phyloP scores from a whole-genome alignment of 441 rosid species.

The Hypseocharis bilobata region DNA sequence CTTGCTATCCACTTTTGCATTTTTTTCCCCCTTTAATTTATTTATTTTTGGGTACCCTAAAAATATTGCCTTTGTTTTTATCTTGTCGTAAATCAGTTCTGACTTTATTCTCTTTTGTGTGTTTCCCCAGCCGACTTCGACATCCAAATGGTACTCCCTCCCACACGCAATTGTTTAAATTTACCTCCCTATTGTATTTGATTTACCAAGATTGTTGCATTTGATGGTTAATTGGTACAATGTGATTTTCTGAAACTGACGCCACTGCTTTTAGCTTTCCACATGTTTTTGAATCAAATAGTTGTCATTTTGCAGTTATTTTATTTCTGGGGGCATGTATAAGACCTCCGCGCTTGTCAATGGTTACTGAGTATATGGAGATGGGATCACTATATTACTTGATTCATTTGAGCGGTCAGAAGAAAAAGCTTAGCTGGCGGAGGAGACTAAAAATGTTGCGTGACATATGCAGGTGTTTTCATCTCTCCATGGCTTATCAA shows the following conservation, averaged over 20 bases:
- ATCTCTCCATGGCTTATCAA: conserved; percentile 1
- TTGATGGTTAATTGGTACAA: neutral
- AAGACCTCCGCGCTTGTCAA: conserved; percentile 78
- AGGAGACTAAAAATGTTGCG: conserved; percentile 82
- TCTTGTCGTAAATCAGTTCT: conserved; percentile 27
- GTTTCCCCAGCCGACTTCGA: conserved; percentile 69
- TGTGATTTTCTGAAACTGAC: conserved; percentile 5
- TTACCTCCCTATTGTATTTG: conserved; percentile 8
- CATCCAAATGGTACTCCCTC: conserved; percentile 82
- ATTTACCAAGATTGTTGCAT: conserved; percentile 5
- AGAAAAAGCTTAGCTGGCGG: conserved; percentile 81
- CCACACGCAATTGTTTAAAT: conserved; percentile 19
- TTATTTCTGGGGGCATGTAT: conserved; percentile 95
- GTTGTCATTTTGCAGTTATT: conserved; percentile 54
- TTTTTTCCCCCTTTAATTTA: too few relatives aligned
- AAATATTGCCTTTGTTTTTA: conserved; percentile 21
- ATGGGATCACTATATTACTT: conserved; percentile 80
- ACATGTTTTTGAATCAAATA: conserved; percentile 4
- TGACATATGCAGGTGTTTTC: conserved; percentile 81
- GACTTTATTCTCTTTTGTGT: conserved; percentile 27
- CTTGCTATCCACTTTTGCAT: neutral
- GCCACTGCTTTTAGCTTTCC: neutral
- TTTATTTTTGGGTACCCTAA: neutral
- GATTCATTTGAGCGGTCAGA: conserved; percentile 83
- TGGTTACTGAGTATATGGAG: conserved; percentile 97